These are phyloP conservation scores for Hygrophoropsis aurantiaca DNA, from an alignment of 768 basidiomycete species.

Conservation along the genomic window DNA sequence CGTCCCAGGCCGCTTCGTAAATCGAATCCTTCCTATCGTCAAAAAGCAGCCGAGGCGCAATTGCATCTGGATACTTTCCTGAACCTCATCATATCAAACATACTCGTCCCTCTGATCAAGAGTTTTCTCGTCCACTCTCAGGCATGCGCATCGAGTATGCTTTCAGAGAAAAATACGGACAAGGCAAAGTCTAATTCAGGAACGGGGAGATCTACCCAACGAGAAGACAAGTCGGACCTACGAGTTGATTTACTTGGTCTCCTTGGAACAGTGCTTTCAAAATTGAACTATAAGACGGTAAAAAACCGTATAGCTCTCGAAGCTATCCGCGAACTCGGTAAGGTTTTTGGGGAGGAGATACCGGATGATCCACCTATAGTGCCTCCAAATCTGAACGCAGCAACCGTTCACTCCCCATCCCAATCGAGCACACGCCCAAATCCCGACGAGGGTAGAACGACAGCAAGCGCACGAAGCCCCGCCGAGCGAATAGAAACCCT, in stretches of 20 bases:
- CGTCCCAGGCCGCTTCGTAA: too few relatives aligned
- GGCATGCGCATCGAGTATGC: not conserved
- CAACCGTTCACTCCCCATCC: not conserved
- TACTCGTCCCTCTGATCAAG: not conserved
- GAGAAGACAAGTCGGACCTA: constrained; percentile 9
- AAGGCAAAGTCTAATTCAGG: not conserved
- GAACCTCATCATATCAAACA: not conserved
- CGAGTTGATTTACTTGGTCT: constrained; percentile 23
- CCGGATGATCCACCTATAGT: too few relatives aligned
- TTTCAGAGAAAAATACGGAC: not conserved
- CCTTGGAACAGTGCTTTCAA: constrained; percentile 17
- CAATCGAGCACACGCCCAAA: not conserved
- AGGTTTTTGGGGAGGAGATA: too few relatives aligned
- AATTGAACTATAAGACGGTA: constrained; percentile 14
- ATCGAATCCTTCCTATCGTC: too few relatives aligned
- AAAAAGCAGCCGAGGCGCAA: constrained; percentile 1
- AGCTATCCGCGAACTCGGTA: constrained; percentile 23
- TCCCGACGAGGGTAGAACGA: not conserved
- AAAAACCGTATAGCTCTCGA: constrained; percentile 27
- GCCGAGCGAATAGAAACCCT: constrained; percentile 21
- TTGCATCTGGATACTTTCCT: constrained; percentile 2
- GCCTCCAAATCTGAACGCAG: constrained; percentile 13
- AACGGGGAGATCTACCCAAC: not conserved
- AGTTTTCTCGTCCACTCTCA: not conserved
- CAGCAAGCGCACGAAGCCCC: not conserved